These are phyloP conservation scores for Penicillium cataractarum DNA, from an alignment of 495 filamentous ascomycete genomes.

Conservation along the genomic window DNA sequence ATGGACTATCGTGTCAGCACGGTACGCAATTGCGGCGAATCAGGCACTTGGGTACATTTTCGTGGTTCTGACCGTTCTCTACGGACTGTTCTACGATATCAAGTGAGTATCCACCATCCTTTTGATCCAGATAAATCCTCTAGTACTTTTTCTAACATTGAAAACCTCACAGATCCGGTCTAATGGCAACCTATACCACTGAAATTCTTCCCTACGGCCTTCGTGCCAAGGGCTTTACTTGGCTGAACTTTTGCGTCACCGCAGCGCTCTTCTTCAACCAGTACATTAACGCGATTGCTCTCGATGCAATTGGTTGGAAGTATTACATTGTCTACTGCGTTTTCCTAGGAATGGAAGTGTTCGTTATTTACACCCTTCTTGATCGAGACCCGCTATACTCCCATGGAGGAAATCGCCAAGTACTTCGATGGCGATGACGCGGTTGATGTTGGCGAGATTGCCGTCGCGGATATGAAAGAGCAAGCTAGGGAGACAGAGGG, in stretches of 20 bases:
- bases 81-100: conserved; percentile 4
- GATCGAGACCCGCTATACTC: conserved; percentile 36
- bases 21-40: background rate
- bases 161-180: background rate
- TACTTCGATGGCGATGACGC: conserved; percentile 27
- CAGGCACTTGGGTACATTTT: conserved; percentile 47
- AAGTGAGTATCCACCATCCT: conserved; percentile 3
- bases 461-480: conserved; percentile 13
- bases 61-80: conserved; percentile 50
- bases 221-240: conserved; percentile 30
- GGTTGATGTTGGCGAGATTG: conserved; percentile 13
- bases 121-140: too few relatives aligned
- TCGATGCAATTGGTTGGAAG: conserved; percentile 39
- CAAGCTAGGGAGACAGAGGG: conserved; percentile 4
- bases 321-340: conserved; percentile 46
- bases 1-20: conserved; percentile 52
- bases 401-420: conserved; percentile 36
- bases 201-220: conserved; percentile 32
- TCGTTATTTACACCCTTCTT: conserved; percentile 34
- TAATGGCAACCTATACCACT: conserved; percentile 23
- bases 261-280: conserved; percentile 22
- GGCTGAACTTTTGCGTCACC: conserved; percentile 16
- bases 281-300: conserved; percentile 39
- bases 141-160: too few relatives aligned
- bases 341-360: conserved; percentile 31